Evolutionary conservation across 805 yeast species (phyloP).

Genomic region (Hanseniaspora nectarophila): DNA sequence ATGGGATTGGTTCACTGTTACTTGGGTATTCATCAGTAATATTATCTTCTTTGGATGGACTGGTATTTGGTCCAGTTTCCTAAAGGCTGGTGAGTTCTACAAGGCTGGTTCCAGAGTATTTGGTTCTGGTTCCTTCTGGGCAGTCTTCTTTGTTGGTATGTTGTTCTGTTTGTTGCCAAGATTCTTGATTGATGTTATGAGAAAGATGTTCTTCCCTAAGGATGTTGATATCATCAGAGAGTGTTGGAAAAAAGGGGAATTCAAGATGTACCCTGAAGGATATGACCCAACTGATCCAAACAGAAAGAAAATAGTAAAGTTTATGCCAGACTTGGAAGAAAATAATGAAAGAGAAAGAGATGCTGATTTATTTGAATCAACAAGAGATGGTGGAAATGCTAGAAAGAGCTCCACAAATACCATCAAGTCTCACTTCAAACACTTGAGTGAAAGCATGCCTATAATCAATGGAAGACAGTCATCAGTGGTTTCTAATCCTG

Average conservation of each 20-base stretch:
- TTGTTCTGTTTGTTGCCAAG: conserved; percentile 56
- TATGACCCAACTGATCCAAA: conserved; percentile 77
- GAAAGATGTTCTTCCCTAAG: conserved; percentile 43
- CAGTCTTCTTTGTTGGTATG: conserved; percentile 52
- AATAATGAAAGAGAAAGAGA: conserved; percentile 18
- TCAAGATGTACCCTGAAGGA: conserved; percentile 48
- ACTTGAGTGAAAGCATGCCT: conserved; percentile 9
- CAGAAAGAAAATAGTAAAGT: conserved; percentile 41
- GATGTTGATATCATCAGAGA: conserved; percentile 69
- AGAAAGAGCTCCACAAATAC: conserved; percentile 2
- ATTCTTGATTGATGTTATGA: conserved; percentile 45
- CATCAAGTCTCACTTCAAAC: conserved; percentile 9
- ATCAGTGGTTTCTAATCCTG: conserved; percentile 4
- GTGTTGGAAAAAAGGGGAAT: conserved; percentile 55
- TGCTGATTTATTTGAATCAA: conserved; percentile 7
- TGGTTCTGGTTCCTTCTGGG: conserved; percentile 56
- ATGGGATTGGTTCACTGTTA: conserved; percentile 67
- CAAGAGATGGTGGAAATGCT: background rate
- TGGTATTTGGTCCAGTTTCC: conserved; percentile 59
- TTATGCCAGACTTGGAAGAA: conserved; percentile 5
- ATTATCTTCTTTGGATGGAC: conserved; percentile 62
- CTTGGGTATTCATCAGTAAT: conserved; percentile 47
- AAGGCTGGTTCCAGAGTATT: conserved; percentile 54
- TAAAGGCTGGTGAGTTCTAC: conserved; percentile 47
- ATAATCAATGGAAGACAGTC: conserved; percentile 13